Conservation (phyloP, 2,329 filamentous ascomycete genomes). For the Didymella exigua region DNA sequence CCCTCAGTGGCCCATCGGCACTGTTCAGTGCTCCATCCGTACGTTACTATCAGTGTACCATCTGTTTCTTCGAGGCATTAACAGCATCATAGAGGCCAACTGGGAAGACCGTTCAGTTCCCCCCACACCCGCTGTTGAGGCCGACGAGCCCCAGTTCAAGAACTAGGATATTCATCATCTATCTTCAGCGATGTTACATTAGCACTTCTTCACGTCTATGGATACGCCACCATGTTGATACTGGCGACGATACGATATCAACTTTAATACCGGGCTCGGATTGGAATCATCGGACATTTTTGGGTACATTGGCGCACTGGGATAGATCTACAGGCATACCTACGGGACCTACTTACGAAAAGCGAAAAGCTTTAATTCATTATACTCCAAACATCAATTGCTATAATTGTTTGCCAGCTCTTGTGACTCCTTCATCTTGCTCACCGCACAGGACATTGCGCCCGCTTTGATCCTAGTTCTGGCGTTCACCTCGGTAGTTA, state of each 20-base stretch:
- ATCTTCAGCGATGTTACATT: slow-evolving; percentile 11
- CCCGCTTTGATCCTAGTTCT: neutral
- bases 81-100: slow-evolving; percentile 14
- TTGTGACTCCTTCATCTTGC: neutral
- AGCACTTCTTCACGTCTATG: slow-evolving; percentile 18
- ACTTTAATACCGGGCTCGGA: slow-evolving; percentile 15
- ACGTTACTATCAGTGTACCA: neutral
- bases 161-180: slow-evolving; percentile 10
- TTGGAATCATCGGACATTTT: slow-evolving; percentile 11
- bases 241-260: slow-evolving; percentile 15
- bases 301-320: slow-evolving; percentile 14
- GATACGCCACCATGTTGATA: slow-evolving; percentile 17
- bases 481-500: neutral
- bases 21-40: slow-evolving; percentile 33
- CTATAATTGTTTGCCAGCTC: neutral
- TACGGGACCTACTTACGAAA: slow-evolving; percentile 16
- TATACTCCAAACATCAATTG: neutral
- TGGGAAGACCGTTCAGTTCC: slow-evolving; percentile 18
- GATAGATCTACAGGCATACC: slow-evolving; percentile 14
- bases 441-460: neutral
- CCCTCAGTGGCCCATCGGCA: slow-evolving; percentile 31
- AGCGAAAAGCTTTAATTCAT: slow-evolving; percentile 17
- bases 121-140: slow-evolving; percentile 16
- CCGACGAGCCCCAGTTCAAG: slow-evolving; percentile 19
- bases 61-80: neutral